Evolutionary conservation across 352 stramenopile genomes (phyloP).

Genomic region (Nothophytophthora sp.): DNA sequence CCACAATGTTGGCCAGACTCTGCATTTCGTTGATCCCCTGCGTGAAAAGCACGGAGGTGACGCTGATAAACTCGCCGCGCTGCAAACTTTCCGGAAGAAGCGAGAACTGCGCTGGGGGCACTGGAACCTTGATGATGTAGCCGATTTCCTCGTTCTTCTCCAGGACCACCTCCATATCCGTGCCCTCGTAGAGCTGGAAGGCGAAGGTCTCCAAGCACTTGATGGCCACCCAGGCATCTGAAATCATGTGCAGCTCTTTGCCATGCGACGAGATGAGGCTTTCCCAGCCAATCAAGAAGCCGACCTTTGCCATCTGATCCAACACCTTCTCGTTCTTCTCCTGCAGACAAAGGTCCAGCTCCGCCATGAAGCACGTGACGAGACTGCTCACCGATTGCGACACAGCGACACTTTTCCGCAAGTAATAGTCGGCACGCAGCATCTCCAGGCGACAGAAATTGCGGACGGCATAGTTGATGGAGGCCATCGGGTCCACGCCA

Average conservation of each 20-base stretch:
- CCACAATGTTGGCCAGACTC: slow-evolving; percentile 90
- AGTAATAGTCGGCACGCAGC: slow-evolving; percentile 76
- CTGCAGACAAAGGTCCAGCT: slow-evolving; percentile 76
- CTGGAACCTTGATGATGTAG: slow-evolving; percentile 68
- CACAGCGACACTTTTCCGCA: slow-evolving; percentile 81
- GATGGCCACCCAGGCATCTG: slow-evolving; percentile 88
- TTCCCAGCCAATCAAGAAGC: slow-evolving; percentile 94
- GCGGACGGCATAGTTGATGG: slow-evolving; percentile 58
- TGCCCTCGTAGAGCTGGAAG: slow-evolving; percentile 69
- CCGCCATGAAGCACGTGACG: slow-evolving; percentile 77
- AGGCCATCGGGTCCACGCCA: slow-evolving; percentile 47
- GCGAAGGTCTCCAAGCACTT: slow-evolving; percentile 87
- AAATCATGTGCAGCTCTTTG: slow-evolving; percentile 96
- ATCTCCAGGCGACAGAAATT: slow-evolving; percentile 74
- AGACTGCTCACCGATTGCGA: slow-evolving; percentile 85
- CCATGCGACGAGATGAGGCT: slow-evolving; percentile 94
- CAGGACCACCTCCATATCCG: slow-evolving; percentile 49
- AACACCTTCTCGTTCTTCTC: slow-evolving; percentile 60
- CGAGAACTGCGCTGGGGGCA: slow-evolving; percentile 46
- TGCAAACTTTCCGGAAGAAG: slow-evolving; percentile 54
- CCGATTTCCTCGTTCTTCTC: slow-evolving; percentile 61
- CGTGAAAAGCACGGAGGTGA: slow-evolving; percentile 84
- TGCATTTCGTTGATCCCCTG: slow-evolving; percentile 96
- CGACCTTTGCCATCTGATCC: slow-evolving; percentile 68
- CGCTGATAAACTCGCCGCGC: slow-evolving; percentile 54